Percentiles rank a stretch among this genome's conserved stretches.
Evolutionary conservation across 2,329 filamentous ascomycete species (phyloP).

Genomic region (Fusarium armeniacum): DNA sequence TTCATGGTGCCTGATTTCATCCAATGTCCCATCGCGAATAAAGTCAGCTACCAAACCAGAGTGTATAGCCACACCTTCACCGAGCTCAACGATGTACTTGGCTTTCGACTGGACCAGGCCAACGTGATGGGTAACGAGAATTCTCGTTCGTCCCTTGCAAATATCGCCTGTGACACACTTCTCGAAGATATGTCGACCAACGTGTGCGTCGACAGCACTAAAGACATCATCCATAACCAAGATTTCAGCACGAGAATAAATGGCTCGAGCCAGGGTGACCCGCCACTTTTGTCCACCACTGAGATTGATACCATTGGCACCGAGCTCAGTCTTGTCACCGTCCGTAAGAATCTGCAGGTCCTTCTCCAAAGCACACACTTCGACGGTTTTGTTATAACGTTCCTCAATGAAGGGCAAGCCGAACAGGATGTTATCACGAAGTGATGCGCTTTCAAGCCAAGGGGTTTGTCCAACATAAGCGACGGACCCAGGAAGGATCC

Average conservation of each 20-base stretch:
- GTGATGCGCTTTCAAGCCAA: conserved; percentile 87
- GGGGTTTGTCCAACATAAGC: conserved; percentile 85
- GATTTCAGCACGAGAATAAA: conserved; percentile 84
- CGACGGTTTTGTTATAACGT: conserved; percentile 79
- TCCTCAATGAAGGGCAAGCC: conserved; percentile 76
- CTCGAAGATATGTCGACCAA: conserved; percentile 83
- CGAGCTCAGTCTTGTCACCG: conserved; percentile 84
- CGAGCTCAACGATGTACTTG: conserved; percentile 80
- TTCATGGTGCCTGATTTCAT: conserved; percentile 70
- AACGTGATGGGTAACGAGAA: conserved; percentile 86
- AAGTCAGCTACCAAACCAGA: conserved; percentile 76
- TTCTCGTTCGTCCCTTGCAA: conserved; percentile 77
- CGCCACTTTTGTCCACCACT: conserved; percentile 89
- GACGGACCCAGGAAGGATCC: conserved; percentile 77
- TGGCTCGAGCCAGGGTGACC: conserved; percentile 81
- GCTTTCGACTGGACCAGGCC: conserved; percentile 77
- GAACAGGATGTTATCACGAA: conserved; percentile 84
- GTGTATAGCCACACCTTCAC: conserved; percentile 74
- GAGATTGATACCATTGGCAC: conserved; percentile 86
- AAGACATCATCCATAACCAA: conserved; percentile 88
- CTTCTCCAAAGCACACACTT: conserved; percentile 80
- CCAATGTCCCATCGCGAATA: conserved; percentile 67
- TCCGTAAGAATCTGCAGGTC: conserved; percentile 83
- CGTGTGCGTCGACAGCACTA: conserved; percentile 84
- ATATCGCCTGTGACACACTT: conserved; percentile 80